Evolutionary conservation across 208 protist genomes (phyloP).

Genomic region (Herpetomonas samuelpessoai): DNA sequence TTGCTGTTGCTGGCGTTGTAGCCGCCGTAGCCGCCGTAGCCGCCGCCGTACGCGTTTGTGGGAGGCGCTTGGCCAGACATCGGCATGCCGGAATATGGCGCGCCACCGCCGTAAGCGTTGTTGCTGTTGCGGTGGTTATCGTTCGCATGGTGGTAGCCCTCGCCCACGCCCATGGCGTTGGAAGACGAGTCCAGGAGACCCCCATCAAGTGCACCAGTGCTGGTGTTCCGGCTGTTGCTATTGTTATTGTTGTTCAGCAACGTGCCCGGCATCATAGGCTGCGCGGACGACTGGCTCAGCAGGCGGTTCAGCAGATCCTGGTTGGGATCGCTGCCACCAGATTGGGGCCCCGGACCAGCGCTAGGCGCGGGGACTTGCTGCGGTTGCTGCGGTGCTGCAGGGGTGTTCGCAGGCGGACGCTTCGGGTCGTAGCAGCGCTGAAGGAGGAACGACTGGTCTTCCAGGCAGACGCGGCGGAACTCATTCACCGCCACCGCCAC

Average conservation of each 20-base stretch:
- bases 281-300: background rate
- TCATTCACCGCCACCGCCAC: conserved; percentile 73
- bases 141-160: background rate
- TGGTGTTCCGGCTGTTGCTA: background rate
- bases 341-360: background rate
- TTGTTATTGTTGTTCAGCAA: conserved; percentile 14
- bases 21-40: background rate
- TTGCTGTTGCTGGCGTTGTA: too few relatives aligned
- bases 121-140: conserved; percentile 11
- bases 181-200: conserved; percentile 8
- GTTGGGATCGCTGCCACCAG: too few relatives aligned
- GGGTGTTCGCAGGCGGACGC: conserved; percentile 16
- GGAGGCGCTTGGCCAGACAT: conserved; percentile 15
- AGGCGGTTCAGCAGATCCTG: background rate
- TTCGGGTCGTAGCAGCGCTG: conserved; percentile 73
- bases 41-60: background rate
- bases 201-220: conserved; percentile 1
- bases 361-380: conserved; percentile 5
- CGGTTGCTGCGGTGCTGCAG: conserved; percentile 8
- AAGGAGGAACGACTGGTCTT: conserved; percentile 59
- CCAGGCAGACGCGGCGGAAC: conserved; percentile 66
- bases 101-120: conserved; percentile 5
- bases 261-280: background rate
- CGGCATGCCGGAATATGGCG: conserved; percentile 26
- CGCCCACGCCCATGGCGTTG: conserved; percentile 22